Evolutionary conservation across 345 rosid species (phyloP).

Genomic region (Lumnitzera racemosa): DNA sequence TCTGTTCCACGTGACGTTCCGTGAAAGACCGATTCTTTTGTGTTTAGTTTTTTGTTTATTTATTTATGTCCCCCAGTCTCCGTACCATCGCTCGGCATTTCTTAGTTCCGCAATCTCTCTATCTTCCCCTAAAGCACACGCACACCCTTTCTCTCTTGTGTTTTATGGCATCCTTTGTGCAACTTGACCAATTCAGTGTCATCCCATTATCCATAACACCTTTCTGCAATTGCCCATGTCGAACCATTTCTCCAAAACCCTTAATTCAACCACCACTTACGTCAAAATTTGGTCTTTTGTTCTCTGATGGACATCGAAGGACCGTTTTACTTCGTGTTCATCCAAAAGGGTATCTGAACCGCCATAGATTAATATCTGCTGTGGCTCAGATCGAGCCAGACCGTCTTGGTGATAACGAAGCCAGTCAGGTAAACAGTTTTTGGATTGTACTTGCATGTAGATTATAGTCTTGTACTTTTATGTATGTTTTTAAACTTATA

Average conservation of each 20-base stretch:
- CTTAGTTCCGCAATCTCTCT: too few species aligned
- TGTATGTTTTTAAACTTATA: not conserved
- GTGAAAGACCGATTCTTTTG: too few species aligned
- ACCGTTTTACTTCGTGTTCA: constrained; percentile 13
- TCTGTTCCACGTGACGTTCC: too few species aligned
- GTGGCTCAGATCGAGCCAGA: constrained; percentile 42
- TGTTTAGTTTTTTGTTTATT: too few species aligned
- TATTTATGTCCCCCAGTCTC: too few species aligned
- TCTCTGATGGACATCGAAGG: constrained; percentile 15
- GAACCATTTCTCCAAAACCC: constrained; percentile 25
- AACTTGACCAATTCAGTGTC: not conserved
- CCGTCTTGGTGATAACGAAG: constrained; percentile 30
- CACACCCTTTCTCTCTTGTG: too few species aligned
- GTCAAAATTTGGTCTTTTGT: constrained; percentile 19
- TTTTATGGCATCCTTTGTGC: too few species aligned
- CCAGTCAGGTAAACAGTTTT: constrained; percentile 27
- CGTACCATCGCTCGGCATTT: too few species aligned
- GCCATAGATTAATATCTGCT: constrained; percentile 36
- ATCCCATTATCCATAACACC: constrained; percentile 28
- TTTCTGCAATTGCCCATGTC: constrained; percentile 35
- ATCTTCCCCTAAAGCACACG: too few species aligned
- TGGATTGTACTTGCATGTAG: not conserved
- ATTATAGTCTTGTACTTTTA: not conserved
- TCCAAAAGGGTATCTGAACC: constrained; percentile 12
- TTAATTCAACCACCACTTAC: constrained; percentile 20